Percentiles rank a stretch among this genome's conserved stretches.
Evolutionary conservation across 1,284 basidiomycete genomes (phyloP).

Genomic region (Pseudozyma flocculosa): DNA sequence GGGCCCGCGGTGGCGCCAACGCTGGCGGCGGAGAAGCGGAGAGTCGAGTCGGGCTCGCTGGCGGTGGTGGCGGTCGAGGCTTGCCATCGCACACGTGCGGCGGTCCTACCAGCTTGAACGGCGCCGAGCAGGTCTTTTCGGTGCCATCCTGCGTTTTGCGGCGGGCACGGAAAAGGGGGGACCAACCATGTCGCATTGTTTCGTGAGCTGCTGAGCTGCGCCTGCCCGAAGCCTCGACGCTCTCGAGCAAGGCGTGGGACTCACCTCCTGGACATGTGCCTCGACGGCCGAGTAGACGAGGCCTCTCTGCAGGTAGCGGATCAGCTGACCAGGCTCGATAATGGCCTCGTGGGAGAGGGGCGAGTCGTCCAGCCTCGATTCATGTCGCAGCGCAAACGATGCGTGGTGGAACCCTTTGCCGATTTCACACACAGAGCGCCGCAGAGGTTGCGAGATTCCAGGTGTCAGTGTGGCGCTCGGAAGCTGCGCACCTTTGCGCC

Average conservation of each 20-base stretch:
- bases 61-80: constrained; percentile 23
- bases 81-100: constrained; percentile 51
- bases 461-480: too few species aligned
- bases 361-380: constrained; percentile 52
- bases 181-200: too few species aligned
- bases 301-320: constrained; percentile 52
- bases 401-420: constrained; percentile 44
- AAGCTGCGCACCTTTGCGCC: too few species aligned
- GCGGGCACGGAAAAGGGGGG: too few species aligned
- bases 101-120: constrained; percentile 44
- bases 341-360: constrained; percentile 51
- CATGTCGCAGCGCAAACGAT: constrained; percentile 53
- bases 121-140: constrained; percentile 48
- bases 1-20: not conserved
- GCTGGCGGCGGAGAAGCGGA: constrained; percentile 32
- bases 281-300: constrained; percentile 54
- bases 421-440: not conserved
- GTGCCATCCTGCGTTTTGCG: constrained; percentile 41
- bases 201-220: too few species aligned
- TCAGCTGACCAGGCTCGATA: constrained; percentile 52
- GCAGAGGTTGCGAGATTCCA: not conserved
- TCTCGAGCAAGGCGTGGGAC: not conserved
- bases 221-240: too few species aligned
- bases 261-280: constrained; percentile 33
- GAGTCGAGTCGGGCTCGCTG: constrained; percentile 22